These are phyloP conservation scores for Trichosporon faecale DNA, from an alignment of 1,284 basidiomycete species.

Conservation along the genomic window DNA sequence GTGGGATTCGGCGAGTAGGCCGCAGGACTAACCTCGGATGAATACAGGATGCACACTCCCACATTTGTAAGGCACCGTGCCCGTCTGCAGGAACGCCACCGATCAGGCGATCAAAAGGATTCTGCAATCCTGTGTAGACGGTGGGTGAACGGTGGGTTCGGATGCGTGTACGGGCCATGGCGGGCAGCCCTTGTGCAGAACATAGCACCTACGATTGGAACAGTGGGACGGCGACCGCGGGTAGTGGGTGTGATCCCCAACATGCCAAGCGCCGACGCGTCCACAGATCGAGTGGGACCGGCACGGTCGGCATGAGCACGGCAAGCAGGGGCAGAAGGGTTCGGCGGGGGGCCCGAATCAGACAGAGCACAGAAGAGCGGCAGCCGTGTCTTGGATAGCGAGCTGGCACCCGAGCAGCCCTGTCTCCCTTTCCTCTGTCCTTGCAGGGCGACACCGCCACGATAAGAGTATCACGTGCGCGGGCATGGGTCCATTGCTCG, in stretches of 20 bases:
- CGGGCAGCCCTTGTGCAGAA: background rate
- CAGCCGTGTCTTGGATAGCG: background rate
- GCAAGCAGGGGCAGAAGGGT: background rate
- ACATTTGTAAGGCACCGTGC: background rate
- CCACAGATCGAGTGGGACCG: background rate
- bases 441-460: background rate
- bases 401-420: background rate
- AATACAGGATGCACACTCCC: background rate
- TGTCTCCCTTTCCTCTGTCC: background rate
- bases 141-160: background rate
- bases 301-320: background rate
- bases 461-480: background rate
- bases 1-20: background rate
- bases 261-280: background rate
- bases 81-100: constrained; percentile 1
- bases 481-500: background rate
- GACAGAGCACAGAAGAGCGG: background rate
- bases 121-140: background rate
- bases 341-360: background rate
- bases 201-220: background rate
- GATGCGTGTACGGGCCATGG: too few species aligned
- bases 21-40: background rate
- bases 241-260: background rate
- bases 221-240: background rate
- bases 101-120: background rate